Evolutionary conservation across 2,329 filamentous ascomycete species (phyloP), one percentile per base, ranked within the genome.

Genomic region (Capronia epimyces): DNA sequence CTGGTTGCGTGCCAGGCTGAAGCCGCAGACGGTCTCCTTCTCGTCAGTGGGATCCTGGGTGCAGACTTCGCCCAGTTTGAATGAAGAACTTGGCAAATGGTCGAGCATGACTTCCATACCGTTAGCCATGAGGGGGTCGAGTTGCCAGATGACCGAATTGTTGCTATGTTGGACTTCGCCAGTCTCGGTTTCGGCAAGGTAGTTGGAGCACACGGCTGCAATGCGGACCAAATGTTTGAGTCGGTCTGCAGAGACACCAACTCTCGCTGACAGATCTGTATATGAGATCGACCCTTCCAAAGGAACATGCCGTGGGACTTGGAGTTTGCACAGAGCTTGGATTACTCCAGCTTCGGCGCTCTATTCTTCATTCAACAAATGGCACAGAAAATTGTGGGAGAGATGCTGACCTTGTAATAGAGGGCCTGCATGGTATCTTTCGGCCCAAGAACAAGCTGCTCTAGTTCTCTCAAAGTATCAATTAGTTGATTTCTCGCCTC

Each of bases 41-140:
- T 46, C 42, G 31, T 53, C 36, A 3, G 10, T 46, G 16, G 46
- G 50, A 42, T 50, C 46, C 20, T 25, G 21, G 10, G 24, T 50
- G 29, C 46, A 53, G 12, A 46, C 42, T 6, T 52, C 45, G 10
- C 44, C 50, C 2, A 52, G 29, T 21, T 42, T 32, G 44, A 48
- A 52, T 3, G 50, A 45, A 9, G 50, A 49, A 13, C 20, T 21
- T 20, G 50, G 50, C 25, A 53, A 39, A 32, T 50, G 34, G 21
- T 50, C 46, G 13, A 50, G 46, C 51, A 50, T 49, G 21, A 50
- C 46, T 43, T 50, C 51, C 42, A 46, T 46, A n/a, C 41, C 34
- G 16, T 43, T 46, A 8, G 51, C 42, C 43, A 41, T 46, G n/a
- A 42, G 34, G 4, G 47, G 51, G 36, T 50, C 41, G 16, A 46